A percentile compares a stretch with the other conserved stretches of the same genome.
These are phyloP conservation scores for Escallonia herrerae DNA, from an alignment of 129 eudicot species.

Conservation along the genomic window DNA sequence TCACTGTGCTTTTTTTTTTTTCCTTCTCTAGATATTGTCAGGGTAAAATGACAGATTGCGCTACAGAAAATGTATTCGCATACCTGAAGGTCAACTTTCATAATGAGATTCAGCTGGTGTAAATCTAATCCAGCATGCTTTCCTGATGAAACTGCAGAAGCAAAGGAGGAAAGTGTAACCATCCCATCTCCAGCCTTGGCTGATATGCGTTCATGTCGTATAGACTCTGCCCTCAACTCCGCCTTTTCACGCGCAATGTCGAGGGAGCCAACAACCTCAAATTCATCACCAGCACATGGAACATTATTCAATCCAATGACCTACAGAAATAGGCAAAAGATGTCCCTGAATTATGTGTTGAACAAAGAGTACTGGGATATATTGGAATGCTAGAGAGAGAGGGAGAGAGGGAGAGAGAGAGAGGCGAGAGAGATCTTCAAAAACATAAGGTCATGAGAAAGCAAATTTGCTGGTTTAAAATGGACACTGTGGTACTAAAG, in stretches of 20 bases:
- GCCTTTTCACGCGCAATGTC: constrained; percentile 88
- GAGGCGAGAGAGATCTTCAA: background rate
- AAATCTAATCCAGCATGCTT: constrained; percentile 73
- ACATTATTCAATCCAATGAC: constrained; percentile 88
- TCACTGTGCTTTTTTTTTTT: too few species aligned
- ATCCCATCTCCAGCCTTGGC: constrained; percentile 89
- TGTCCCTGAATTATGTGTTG: background rate
- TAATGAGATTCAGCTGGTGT: constrained; percentile 71
- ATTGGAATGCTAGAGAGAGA: background rate
- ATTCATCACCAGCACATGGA: constrained; percentile 90
- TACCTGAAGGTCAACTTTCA: constrained; percentile 98
- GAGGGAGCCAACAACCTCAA: constrained; percentile 83
- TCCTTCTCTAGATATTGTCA: too few species aligned
- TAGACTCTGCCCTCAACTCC: constrained; percentile 56
- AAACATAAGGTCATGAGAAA: background rate
- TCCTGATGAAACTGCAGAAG: constrained; percentile 82
- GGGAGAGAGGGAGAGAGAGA: background rate
- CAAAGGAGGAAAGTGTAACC: constrained; percentile 82
- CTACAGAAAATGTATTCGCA: constrained; percentile 2
- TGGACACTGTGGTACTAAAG: background rate
- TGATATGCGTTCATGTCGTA: constrained; percentile 64
- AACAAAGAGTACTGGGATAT: background rate
- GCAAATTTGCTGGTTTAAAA: background rate
- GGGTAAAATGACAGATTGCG: background rate
- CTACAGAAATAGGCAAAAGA: constrained; percentile 22